Percentiles rank a stretch among this genome's conserved stretches.
Evolutionary conservation across 139 green algal genomes (phyloP).

Genomic region (Diplosphaera chodatii): DNA sequence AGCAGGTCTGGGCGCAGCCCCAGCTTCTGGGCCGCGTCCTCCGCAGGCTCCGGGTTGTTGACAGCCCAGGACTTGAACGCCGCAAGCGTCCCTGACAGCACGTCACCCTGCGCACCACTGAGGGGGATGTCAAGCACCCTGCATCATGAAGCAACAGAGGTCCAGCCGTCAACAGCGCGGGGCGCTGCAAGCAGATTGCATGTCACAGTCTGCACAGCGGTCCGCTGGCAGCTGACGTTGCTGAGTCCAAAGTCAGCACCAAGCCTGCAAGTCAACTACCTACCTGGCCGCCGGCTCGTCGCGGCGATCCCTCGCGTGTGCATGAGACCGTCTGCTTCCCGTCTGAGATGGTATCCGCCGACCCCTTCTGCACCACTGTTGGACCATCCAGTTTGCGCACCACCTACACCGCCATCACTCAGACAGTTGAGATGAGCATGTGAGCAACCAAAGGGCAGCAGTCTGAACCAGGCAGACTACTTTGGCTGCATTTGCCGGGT

Average conservation of each 20-base stretch:
- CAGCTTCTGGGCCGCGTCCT: slow-evolving; percentile 2
- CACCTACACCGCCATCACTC: background rate
- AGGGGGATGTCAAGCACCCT: too few relatives aligned
- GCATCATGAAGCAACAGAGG: too few relatives aligned
- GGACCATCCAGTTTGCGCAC: slow-evolving; percentile 29
- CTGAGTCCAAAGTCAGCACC: too few relatives aligned
- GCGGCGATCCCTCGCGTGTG: slow-evolving; percentile 28
- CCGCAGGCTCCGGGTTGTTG: slow-evolving; percentile 6
- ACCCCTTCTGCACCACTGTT: slow-evolving; percentile 41
- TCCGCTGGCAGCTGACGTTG: too few relatives aligned
- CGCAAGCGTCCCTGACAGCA: slow-evolving; percentile 50
- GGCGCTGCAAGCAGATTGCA: too few relatives aligned
- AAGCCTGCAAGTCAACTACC: background rate
- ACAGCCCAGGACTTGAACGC: slow-evolving; percentile 43
- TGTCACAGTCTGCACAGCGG: too few relatives aligned
- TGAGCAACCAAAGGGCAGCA: too few relatives aligned
- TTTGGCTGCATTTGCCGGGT: too few relatives aligned
- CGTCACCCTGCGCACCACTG: slow-evolving; percentile 33
- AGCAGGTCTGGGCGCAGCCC: slow-evolving; percentile 24
- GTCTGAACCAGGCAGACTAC: too few relatives aligned
- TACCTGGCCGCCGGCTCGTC: slow-evolving; percentile 56
- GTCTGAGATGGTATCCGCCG: slow-evolving; percentile 27
- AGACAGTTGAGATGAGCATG: too few relatives aligned
- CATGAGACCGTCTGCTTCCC: background rate
- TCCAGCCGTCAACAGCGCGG: too few relatives aligned